Conservation (phyloP, 2,329 filamentous ascomycete species). For the Coniochaeta prunicola region DNA sequence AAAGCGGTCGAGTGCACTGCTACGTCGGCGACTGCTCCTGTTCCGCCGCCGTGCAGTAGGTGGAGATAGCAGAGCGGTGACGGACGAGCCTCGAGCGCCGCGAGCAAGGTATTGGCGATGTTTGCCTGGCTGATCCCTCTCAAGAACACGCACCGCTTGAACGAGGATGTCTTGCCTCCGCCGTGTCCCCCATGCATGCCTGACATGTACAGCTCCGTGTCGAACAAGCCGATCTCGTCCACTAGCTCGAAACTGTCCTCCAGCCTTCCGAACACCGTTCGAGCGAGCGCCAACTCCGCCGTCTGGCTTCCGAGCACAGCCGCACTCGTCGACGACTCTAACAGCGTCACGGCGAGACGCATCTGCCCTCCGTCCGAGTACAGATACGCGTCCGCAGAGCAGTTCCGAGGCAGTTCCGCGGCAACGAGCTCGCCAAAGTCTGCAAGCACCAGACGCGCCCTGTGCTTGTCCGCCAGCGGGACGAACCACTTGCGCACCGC, state of each 20-base stretch:
- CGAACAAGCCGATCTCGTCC: slow-evolving; percentile 45
- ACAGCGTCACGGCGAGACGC: slow-evolving; percentile 43
- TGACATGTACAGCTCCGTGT: slow-evolving; percentile 54
- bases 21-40: slow-evolving; percentile 33
- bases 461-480: slow-evolving; percentile 19
- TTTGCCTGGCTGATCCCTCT: slow-evolving; percentile 31
- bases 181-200: slow-evolving; percentile 51
- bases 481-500: slow-evolving; percentile 30
- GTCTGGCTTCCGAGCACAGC: slow-evolving; percentile 7
- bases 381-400: slow-evolving; percentile 49
- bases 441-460: slow-evolving; percentile 27
- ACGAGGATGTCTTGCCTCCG: slow-evolving; percentile 52
- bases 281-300: slow-evolving; percentile 5
- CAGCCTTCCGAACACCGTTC: slow-evolving; percentile 21
- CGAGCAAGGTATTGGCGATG: slow-evolving; percentile 29
- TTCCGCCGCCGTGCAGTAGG: slow-evolving; percentile 50
- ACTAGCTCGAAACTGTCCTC: slow-evolving; percentile 26
- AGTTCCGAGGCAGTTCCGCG: slow-evolving; percentile 28
- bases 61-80: slow-evolving; percentile 53
- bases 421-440: slow-evolving; percentile 32
- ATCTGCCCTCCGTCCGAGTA: slow-evolving; percentile 38
- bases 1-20: slow-evolving; percentile 44
- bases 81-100: slow-evolving; percentile 40
- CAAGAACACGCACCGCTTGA: slow-evolving; percentile 58
- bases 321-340: slow-evolving; percentile 27